Evolutionary conservation across 371 early-diverging fungal genomes (phyloP).

Genomic region (Mucor saturninus): DNA sequence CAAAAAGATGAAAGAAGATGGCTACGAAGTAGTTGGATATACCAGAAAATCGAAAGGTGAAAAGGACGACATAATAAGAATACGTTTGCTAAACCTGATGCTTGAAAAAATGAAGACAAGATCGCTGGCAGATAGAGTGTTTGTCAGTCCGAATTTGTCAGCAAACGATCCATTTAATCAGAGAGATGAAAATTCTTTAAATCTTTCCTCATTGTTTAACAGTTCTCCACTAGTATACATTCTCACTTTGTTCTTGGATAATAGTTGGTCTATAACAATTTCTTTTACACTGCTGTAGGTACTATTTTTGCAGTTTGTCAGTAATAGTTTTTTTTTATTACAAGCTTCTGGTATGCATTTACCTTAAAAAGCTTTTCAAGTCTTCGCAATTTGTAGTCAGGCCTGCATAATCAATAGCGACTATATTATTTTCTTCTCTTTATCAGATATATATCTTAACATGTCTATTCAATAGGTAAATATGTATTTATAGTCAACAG

Average conservation of each 20-base stretch:
- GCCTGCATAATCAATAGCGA: not conserved
- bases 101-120: conserved; percentile 25
- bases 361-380: conserved; percentile 25
- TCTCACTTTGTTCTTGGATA: conserved; percentile 13
- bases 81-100: conserved; percentile 20
- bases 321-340: conserved; percentile 19
- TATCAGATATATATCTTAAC: conserved; percentile 13
- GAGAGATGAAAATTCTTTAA: conserved; percentile 25
- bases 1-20: conserved; percentile 16
- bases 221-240: conserved; percentile 23
- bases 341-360: conserved; percentile 26
- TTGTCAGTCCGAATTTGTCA: conserved; percentile 21
- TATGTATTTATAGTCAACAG: conserved; percentile 4
- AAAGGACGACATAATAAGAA: conserved; percentile 7
- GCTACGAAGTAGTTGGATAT: conserved; percentile 21
- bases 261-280: conserved; percentile 21
- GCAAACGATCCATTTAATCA: conserved; percentile 25
- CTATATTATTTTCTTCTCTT: conserved; percentile 18
- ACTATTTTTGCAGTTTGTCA: conserved; percentile 27
- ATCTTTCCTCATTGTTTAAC: conserved; percentile 14
- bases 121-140: conserved; percentile 24
- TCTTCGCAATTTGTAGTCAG: conserved; percentile 23
- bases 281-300: conserved; percentile 20
- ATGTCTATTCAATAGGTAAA: too few species aligned
- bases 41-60: conserved; percentile 18